A percentile compares a stretch with the other conserved stretches of the same genome.
phyloP scores from a whole-genome alignment of 805 yeast species.

The Starmerella asiatica region DNA sequence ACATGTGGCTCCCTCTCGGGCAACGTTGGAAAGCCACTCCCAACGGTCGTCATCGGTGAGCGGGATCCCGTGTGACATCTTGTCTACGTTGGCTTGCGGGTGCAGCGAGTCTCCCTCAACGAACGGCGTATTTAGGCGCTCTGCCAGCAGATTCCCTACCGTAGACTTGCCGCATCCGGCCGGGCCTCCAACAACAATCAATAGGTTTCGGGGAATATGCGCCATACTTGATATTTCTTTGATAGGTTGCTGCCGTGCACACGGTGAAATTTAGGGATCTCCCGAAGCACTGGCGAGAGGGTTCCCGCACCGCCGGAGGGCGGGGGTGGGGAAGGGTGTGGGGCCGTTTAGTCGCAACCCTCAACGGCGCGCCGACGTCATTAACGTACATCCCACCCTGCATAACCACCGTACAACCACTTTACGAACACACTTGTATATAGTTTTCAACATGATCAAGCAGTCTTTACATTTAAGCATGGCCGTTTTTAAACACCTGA shows the following conservation, averaged over 20 bases:
- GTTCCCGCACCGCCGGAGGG: too few relatives aligned
- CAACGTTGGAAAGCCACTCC: conserved; percentile 64
- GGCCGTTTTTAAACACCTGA: too few relatives aligned
- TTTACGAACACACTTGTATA: too few relatives aligned
- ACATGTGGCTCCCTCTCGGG: conserved; percentile 29
- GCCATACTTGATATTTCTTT: background rate
- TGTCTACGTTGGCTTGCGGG: conserved; percentile 55
- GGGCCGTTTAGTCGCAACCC: too few relatives aligned
- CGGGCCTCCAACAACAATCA: conserved; percentile 68
- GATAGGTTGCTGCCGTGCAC: background rate
- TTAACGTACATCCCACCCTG: too few relatives aligned
- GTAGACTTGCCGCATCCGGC: conserved; percentile 94
- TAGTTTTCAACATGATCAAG: too few relatives aligned
- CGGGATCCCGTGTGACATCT: conserved; percentile 74
- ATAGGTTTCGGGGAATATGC: conserved; percentile 5
- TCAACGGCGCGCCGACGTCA: too few relatives aligned
- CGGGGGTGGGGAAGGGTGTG: too few relatives aligned
- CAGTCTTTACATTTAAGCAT: too few relatives aligned
- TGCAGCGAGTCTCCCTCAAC: conserved; percentile 82
- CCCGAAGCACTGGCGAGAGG: background rate
- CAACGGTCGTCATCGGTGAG: conserved; percentile 81
- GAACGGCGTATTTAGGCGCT: conserved; percentile 38
- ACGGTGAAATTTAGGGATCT: background rate
- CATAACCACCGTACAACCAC: too few relatives aligned
- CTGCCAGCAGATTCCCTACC: conserved; percentile 42